phyloP scores from a whole-genome alignment of 805 yeast genomes.

The Saccharomycopsis sp. region DNA sequence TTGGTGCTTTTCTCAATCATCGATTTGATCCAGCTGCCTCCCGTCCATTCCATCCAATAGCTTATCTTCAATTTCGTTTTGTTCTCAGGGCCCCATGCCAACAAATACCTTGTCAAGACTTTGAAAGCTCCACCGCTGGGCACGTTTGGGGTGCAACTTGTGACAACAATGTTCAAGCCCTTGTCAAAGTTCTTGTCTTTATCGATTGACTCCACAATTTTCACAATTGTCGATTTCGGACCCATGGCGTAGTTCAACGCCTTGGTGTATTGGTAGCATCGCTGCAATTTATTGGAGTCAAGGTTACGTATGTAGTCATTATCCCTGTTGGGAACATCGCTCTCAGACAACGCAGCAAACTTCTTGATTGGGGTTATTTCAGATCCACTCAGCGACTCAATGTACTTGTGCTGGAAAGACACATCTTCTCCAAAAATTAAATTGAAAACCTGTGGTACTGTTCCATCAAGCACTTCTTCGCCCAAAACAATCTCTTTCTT shows the following conservation, averaged over 20 bases:
- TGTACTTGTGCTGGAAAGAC: slow-evolving; percentile 35
- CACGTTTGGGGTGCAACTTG: slow-evolving; percentile 81
- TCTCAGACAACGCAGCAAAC: slow-evolving; percentile 26
- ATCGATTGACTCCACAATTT: slow-evolving; percentile 49
- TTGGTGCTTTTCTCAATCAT: slow-evolving; percentile 79
- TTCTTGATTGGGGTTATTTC: slow-evolving; percentile 26
- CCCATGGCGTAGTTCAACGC: slow-evolving; percentile 78
- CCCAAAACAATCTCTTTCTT: slow-evolving; percentile 46
- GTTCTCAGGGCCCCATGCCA: slow-evolving; percentile 67
- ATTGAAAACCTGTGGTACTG: slow-evolving; percentile 67
- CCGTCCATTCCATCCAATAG: slow-evolving; percentile 82
- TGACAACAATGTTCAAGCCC: slow-evolving; percentile 50
- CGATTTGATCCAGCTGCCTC: slow-evolving; percentile 83
- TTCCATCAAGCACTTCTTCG: slow-evolving; percentile 47
- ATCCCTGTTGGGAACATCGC: slow-evolving; percentile 26
- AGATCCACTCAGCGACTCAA: slow-evolving; percentile 31
- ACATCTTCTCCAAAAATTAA: slow-evolving; percentile 57
- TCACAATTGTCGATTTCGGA: slow-evolving; percentile 80
- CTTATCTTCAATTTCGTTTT: slow-evolving; percentile 53
- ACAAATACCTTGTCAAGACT: slow-evolving; percentile 60
- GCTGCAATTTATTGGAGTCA: slow-evolving; percentile 33
- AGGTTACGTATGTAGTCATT: slow-evolving; percentile 29
- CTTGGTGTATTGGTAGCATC: slow-evolving; percentile 61
- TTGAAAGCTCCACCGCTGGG: slow-evolving; percentile 83
- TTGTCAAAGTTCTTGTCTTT: slow-evolving; percentile 40